Conservation (phyloP, 2,329 filamentous ascomycete genomes). For the Zymoseptoria tritici region DNA sequence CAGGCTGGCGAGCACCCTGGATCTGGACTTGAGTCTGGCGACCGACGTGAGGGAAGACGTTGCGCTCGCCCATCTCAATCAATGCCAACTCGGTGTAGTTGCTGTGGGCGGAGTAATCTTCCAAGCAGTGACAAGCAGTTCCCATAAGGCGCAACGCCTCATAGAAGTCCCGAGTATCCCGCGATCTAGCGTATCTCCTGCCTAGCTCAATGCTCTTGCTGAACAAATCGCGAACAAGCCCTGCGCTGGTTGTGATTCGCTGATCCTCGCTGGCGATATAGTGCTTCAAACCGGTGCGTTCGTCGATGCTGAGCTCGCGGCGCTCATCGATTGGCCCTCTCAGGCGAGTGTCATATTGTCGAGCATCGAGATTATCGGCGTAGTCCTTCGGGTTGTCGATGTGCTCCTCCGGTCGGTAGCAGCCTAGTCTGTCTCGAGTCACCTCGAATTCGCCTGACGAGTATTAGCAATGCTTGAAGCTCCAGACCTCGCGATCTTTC, state of each 20-base stretch:
- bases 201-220: slow-evolving; percentile 69
- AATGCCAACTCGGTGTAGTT: slow-evolving; percentile 87
- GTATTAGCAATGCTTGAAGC: not conserved
- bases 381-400: slow-evolving; percentile 53
- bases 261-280: slow-evolving; percentile 83
- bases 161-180: slow-evolving; percentile 69
- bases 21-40: slow-evolving; percentile 63
- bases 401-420: slow-evolving; percentile 47
- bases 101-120: slow-evolving; percentile 88
- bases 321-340: slow-evolving; percentile 74
- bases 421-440: slow-evolving; percentile 45
- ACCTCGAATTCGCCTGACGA: slow-evolving; percentile 45
- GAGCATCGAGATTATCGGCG: slow-evolving; percentile 77
- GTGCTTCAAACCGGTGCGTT: slow-evolving; percentile 59
- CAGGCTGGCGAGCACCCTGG: slow-evolving; percentile 54
- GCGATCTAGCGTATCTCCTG: slow-evolving; percentile 59
- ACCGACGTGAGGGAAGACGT: slow-evolving; percentile 83
- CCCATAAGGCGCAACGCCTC: slow-evolving; percentile 82
- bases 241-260: slow-evolving; percentile 74
- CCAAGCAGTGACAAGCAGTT: slow-evolving; percentile 81
- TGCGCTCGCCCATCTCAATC: slow-evolving; percentile 73
- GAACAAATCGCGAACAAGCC: slow-evolving; percentile 68
- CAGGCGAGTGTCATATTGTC: slow-evolving; percentile 71
- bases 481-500: not conserved
- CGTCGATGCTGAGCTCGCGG: slow-evolving; percentile 71